A percentile compares a stretch with the other conserved stretches of the same genome.
phyloP scores from a whole-genome alignment of 768 basidiomycete genomes.

The Boletus vinaceobasis region DNA sequence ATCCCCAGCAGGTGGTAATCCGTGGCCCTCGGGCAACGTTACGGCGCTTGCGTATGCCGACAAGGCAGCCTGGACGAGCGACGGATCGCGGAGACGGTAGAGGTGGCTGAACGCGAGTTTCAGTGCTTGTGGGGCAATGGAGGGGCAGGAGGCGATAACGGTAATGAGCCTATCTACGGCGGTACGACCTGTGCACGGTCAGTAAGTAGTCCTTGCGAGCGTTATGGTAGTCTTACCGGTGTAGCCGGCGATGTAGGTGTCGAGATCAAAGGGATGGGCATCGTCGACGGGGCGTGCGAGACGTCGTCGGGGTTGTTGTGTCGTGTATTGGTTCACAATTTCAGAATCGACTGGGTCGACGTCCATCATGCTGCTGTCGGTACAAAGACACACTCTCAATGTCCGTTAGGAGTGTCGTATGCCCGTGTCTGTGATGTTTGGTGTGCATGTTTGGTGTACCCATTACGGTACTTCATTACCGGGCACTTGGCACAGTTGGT shows the following conservation, averaged over 20 bases:
- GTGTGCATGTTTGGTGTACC: accelerated
- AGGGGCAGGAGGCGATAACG: conserved; percentile 61
- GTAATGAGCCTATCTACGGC: conserved; percentile 71
- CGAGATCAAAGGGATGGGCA: conserved; percentile 84
- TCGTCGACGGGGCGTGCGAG: conserved; percentile 59
- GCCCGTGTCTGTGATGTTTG: no score
- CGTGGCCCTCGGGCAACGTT: conserved; percentile 28
- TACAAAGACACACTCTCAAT: background rate
- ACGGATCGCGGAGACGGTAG: conserved; percentile 64
- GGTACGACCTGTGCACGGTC: conserved; percentile 53
- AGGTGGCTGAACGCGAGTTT: conserved; percentile 63
- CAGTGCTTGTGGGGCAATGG: conserved; percentile 70
- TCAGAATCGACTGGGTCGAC: conserved; percentile 29
- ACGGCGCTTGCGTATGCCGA: conserved; percentile 52
- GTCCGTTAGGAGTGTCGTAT: background rate
- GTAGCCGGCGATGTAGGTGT: conserved; percentile 73
- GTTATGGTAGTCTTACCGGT: conserved; percentile 46
- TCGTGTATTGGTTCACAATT: conserved; percentile 11
- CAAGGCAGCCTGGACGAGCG: conserved; percentile 50
- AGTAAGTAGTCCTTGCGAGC: background rate
- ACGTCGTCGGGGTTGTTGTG: conserved; percentile 16
- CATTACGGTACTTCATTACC: accelerated
- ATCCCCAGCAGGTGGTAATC: conserved; percentile 45
- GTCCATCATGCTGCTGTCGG: conserved; percentile 23
- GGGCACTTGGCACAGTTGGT: conserved; percentile 35